phyloP scores from a whole-genome alignment of 1,284 basidiomycete species.

The Tylopilus sp. region DNA sequence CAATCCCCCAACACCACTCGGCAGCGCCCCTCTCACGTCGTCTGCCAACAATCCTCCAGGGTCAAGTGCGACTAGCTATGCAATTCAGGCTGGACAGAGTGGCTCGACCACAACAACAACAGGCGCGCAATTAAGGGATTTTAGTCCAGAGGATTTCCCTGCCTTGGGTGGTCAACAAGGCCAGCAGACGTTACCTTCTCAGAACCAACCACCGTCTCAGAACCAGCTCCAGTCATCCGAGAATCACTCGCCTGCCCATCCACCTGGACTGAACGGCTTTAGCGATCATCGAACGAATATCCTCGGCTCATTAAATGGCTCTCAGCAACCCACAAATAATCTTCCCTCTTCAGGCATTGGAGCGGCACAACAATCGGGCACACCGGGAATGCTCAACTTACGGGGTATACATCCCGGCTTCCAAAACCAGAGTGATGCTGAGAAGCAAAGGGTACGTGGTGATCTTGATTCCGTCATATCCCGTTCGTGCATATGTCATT shows the following conservation, averaged over 20 bases:
- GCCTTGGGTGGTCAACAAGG: constrained; percentile 74
- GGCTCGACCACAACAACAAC: constrained; percentile 52
- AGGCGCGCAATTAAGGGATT: constrained; percentile 68
- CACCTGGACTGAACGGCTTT: constrained; percentile 81
- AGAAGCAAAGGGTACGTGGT: constrained; percentile 76
- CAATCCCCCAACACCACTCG: constrained; percentile 43
- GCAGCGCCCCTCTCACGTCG: constrained; percentile 32
- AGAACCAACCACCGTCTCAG: constrained; percentile 47
- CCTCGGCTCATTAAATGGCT: constrained; percentile 58
- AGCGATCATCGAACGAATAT: constrained; percentile 65
- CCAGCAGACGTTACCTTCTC: constrained; percentile 39
- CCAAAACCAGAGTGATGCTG: constrained; percentile 63
- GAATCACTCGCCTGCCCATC: constrained; percentile 59
- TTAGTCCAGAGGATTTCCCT: constrained; percentile 85
- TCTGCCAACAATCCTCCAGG: constrained; percentile 48
- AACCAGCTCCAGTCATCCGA: constrained; percentile 48
- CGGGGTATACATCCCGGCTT: constrained; percentile 71
- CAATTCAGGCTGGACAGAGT: constrained; percentile 78
- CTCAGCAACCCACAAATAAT: constrained; percentile 41
- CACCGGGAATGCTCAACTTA: constrained; percentile 78
- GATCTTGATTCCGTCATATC: constrained; percentile 10
- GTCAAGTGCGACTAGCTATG: constrained; percentile 69
- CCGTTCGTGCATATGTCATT: constrained; percentile 3
- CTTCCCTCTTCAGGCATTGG: constrained; percentile 33
- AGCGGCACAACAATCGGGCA: constrained; percentile 51